Conservation (phyloP, 805 yeast species). For the Monosporozyma aquatica region DNA sequence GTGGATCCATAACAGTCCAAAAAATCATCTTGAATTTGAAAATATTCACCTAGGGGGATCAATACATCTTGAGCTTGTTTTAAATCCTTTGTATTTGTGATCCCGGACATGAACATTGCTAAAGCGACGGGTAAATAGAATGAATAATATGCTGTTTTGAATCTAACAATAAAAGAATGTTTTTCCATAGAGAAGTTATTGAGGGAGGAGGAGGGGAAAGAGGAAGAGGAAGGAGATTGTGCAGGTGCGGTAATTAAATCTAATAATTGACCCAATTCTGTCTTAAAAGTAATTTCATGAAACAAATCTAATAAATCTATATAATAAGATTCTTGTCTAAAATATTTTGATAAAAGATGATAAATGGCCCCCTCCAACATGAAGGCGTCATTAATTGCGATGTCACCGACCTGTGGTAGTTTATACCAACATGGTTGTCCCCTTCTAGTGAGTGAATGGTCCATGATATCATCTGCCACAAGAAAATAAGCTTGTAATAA, state of each 20-base stretch:
- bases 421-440: conserved; percentile 99
- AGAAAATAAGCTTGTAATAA: conserved; percentile 91
- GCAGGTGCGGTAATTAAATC: conserved; percentile 97
- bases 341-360: conserved; percentile 78
- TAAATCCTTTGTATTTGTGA: conserved; percentile 60
- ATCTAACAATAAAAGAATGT: conserved; percentile 91
- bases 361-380: conserved; percentile 95
- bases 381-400: conserved; percentile 95
- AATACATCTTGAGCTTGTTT: conserved; percentile 81
- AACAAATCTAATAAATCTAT: conserved; percentile 85
- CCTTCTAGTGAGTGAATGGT: conserved; percentile 88
- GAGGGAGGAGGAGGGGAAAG: too few species aligned
- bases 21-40: conserved; percentile 97
- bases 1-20: conserved; percentile 97
- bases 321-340: conserved; percentile 72
- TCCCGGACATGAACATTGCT: conserved; percentile 89
- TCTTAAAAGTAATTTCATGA: conserved; percentile 96
- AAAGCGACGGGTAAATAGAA: conserved; percentile 96
- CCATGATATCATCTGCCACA: conserved; percentile 99
- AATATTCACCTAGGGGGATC: conserved; percentile 94
- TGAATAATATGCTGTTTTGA: conserved; percentile 95
- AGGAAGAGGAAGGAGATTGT: too few species aligned
- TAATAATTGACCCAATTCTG: conserved; percentile 92
- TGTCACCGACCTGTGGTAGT: conserved; percentile 68
- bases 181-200: conserved; percentile 76